Evolutionary conservation across 2,329 filamentous ascomycete genomes (phyloP).

Genomic region (Aspergillus glaucus): DNA sequence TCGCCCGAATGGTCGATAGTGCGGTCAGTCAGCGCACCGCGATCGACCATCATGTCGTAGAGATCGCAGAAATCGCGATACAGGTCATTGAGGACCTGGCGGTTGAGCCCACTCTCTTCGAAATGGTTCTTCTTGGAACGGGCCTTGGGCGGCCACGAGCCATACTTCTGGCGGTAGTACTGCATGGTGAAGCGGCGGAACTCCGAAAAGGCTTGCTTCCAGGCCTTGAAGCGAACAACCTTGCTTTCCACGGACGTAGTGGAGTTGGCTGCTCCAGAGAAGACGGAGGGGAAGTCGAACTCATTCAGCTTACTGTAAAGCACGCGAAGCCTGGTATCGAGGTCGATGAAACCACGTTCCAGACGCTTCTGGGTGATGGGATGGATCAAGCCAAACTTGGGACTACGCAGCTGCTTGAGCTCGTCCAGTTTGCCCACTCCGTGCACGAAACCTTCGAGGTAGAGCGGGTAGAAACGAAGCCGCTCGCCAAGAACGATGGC

Average conservation of each 20-base stretch:
- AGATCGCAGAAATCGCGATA: conserved; percentile 81
- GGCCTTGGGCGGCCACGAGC: conserved; percentile 85
- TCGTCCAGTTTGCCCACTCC: conserved; percentile 77
- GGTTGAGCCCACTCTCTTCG: conserved; percentile 77
- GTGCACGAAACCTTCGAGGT: conserved; percentile 87
- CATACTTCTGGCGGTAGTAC: conserved; percentile 63
- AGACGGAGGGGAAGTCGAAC: conserved; percentile 87
- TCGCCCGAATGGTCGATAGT: conserved; percentile 62
- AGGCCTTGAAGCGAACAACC: conserved; percentile 73
- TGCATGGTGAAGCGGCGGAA: conserved; percentile 68
- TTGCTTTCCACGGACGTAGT: conserved; percentile 71
- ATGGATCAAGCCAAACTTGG: conserved; percentile 65
- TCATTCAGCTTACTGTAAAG: conserved; percentile 70
- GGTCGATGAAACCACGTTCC: conserved; percentile 73
- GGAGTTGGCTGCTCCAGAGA: conserved; percentile 79
- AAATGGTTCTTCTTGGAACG: conserved; percentile 88
- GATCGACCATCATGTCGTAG: conserved; percentile 84
- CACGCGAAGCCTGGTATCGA: conserved; percentile 64
- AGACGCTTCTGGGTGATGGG: conserved; percentile 68
- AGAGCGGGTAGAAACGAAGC: conserved; percentile 74
- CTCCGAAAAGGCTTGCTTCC: conserved; percentile 67
- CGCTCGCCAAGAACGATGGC: conserved; percentile 81
- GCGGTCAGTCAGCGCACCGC: conserved; percentile 69
- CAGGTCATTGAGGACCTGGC: conserved; percentile 70
- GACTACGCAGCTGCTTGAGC: conserved; percentile 61